Percentiles rank a stretch among this genome's conserved stretches.
phyloP scores from a whole-genome alignment of 495 filamentous ascomycete species.

The Elasticomyces elasticus region DNA sequence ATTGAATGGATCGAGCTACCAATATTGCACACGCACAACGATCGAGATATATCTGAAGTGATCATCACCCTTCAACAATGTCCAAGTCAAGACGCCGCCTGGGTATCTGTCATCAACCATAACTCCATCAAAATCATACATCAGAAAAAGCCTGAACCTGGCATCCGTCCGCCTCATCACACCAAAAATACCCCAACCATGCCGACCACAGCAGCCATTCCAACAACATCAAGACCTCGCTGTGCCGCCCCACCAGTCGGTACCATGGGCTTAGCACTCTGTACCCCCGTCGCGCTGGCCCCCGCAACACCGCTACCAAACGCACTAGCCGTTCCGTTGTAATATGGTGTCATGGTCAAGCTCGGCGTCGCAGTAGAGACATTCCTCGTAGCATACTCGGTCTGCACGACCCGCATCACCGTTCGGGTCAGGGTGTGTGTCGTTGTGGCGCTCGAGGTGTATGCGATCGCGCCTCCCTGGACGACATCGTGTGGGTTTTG shows the following conservation, averaged over 20 bases:
- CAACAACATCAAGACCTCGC: neutral
- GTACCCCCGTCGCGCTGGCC: neutral
- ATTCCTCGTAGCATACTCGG: neutral
- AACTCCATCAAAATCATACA: no score
- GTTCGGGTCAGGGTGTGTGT: constrained; percentile 6
- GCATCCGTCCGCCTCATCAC: neutral
- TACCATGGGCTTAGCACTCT: neutral
- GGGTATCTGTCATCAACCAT: no score
- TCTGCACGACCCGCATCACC: constrained; percentile 11
- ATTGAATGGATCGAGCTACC: no score
- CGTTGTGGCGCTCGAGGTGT: constrained; percentile 1
- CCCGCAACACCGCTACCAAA: constrained; percentile 1
- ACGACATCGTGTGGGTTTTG: neutral
- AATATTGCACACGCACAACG: no score
- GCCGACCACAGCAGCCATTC: neutral
- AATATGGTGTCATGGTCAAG: neutral
- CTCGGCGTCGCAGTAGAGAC: neutral
- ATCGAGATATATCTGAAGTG: no score
- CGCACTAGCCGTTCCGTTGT: constrained; percentile 3
- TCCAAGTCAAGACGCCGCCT: no score
- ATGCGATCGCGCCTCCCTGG: neutral
- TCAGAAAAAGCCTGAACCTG: no score
- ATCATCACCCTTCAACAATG: no score
- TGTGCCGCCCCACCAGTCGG: neutral
- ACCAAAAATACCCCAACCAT: neutral